These are phyloP conservation scores for Aspergillus fischeri DNA, from an alignment of 2,329 filamentous ascomycete species.

Conservation along the genomic window DNA sequence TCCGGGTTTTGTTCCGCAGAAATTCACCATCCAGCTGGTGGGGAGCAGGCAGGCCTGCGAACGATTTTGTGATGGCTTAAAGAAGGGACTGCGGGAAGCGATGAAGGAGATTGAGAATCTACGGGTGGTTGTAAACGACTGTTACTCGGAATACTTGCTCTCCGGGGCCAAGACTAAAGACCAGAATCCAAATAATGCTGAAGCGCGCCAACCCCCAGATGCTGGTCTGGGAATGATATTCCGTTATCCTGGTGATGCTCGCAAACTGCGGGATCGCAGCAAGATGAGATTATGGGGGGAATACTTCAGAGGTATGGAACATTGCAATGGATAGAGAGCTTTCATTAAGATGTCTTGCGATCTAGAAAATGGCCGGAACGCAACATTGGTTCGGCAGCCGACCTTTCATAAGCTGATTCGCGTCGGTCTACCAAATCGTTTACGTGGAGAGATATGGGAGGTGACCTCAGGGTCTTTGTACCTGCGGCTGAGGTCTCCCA, in stretches of 20 bases:
- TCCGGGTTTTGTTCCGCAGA: constrained; percentile 65
- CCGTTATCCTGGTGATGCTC: constrained; percentile 88
- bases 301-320: constrained; percentile 63
- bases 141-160: constrained; percentile 84
- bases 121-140: constrained; percentile 73
- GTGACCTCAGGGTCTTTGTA: constrained; percentile 88
- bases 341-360: constrained; percentile 9
- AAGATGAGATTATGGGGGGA: constrained; percentile 98
- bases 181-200: constrained; percentile 51
- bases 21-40: constrained; percentile 86
- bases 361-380: constrained; percentile 84
- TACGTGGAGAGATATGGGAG: constrained; percentile 95
- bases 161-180: constrained; percentile 38
- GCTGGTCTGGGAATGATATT: constrained; percentile 90
- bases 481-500: constrained; percentile 79
- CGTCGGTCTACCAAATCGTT: constrained; percentile 86
- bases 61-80: constrained; percentile 91
- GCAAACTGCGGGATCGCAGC: constrained; percentile 87
- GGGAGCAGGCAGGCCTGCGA: constrained; percentile 87
- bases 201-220: constrained; percentile 64
- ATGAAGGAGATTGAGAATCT: constrained; percentile 86
- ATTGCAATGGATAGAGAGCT: neutral
- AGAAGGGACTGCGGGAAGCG: constrained; percentile 79
- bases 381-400: constrained; percentile 86
- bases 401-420: constrained; percentile 97